phyloP scores from a whole-genome alignment of 768 basidiomycete genomes.

The Paxillus rubicundulus region DNA sequence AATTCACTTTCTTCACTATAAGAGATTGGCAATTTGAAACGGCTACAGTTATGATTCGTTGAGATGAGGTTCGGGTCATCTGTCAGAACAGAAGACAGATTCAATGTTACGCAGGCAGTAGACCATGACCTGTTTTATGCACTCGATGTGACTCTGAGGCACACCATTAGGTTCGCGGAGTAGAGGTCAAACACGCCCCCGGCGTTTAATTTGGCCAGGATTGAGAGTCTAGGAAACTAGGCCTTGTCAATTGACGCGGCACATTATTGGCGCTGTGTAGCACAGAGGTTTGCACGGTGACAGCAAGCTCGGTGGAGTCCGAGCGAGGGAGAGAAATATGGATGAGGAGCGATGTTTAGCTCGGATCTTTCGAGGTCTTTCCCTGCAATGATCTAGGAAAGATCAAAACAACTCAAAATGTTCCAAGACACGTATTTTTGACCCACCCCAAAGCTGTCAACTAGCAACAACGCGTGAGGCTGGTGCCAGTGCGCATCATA shows the following conservation, averaged over 20 bases:
- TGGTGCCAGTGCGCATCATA: conserved; percentile 15
- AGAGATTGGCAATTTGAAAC: conserved; percentile 22
- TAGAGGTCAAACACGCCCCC: conserved; percentile 17
- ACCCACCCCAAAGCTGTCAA: conserved; percentile 35
- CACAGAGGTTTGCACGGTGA: background rate
- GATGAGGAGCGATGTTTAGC: background rate
- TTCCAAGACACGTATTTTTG: conserved; percentile 8
- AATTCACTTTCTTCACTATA: background rate
- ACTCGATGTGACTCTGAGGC: background rate
- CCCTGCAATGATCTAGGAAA: too few relatives aligned
- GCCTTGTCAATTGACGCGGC: conserved; percentile 16
- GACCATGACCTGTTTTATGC: conserved; percentile 8
- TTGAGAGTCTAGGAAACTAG: conserved; percentile 12
- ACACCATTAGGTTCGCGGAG: conserved; percentile 9
- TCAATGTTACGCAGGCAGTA: conserved; percentile 1
- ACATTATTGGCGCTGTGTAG: background rate
- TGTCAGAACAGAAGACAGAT: background rate
- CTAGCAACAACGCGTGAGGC: conserved; percentile 20
- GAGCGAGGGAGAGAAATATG: too few relatives aligned
- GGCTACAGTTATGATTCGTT: background rate
- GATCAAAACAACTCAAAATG: background rate
- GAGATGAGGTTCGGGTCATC: background rate
- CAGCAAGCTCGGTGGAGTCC: conserved; percentile 5
- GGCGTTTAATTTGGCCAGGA: conserved; percentile 5
- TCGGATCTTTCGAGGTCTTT: too few relatives aligned